Evolutionary conservation across 768 basidiomycete genomes (phyloP).

Genomic region (Boletus rufocinnamomeus): DNA sequence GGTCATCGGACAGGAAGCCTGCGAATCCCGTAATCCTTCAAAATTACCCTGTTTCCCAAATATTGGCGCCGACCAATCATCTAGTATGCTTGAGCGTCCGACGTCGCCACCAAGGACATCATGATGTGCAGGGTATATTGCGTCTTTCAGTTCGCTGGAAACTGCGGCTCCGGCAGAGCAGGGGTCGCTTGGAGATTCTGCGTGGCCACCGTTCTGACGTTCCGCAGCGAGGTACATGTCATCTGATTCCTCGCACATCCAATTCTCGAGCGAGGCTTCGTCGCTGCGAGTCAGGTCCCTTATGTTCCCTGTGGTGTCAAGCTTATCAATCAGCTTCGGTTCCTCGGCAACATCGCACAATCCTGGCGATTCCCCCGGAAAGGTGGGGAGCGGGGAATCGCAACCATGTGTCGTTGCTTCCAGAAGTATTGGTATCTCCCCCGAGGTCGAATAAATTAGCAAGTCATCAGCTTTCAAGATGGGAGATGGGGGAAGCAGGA

Average conservation of each 20-base stretch:
- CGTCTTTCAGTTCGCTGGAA: neutral
- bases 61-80: neutral
- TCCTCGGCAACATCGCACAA: slow-evolving; percentile 12
- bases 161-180: neutral
- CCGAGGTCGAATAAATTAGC: slow-evolving; percentile 42
- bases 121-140: neutral
- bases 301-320: neutral
- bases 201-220: neutral
- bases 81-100: neutral
- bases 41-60: slow-evolving; percentile 5
- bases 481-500: slow-evolving; percentile 47
- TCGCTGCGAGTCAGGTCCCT: neutral
- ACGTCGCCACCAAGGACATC: slow-evolving; percentile 2
- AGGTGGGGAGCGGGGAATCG: slow-evolving; percentile 4
- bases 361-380: neutral
- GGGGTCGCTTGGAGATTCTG: slow-evolving; percentile 2
- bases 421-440: slow-evolving; percentile 54
- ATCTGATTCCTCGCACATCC: slow-evolving; percentile 7
- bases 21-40: slow-evolving; percentile 19
- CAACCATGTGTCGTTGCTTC: slow-evolving; percentile 24
- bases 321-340: neutral
- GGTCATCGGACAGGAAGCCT: slow-evolving; percentile 13
- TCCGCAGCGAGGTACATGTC: slow-evolving; percentile 2
- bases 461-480: slow-evolving; percentile 43
- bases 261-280: slow-evolving; percentile 3